phyloP scores from a whole-genome alignment of 805 yeast species.

The Saturnispora gosingensis region DNA sequence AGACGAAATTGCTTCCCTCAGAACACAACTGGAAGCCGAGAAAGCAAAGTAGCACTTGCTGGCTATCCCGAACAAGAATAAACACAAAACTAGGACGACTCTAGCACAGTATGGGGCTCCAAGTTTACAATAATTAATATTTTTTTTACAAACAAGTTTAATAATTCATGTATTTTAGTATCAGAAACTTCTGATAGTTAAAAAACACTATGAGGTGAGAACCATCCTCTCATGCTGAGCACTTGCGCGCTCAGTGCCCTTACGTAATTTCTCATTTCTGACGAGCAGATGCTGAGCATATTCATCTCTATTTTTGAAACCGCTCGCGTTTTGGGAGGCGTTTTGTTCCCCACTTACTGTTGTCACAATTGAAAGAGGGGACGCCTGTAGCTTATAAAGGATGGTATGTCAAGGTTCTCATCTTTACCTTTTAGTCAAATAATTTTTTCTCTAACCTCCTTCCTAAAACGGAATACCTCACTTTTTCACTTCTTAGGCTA shows the following conservation, averaged over 20 bases:
- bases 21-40: not conserved
- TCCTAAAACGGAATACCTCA: not conserved
- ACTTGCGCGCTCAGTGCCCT: not conserved
- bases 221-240: not conserved
- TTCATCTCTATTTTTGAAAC: not conserved
- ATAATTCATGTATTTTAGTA: too few species aligned
- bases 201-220: not conserved
- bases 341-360: not conserved
- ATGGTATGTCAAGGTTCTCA: not conserved
- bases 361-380: constrained; percentile 4
- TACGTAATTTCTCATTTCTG: not conserved
- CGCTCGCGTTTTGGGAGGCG: not conserved
- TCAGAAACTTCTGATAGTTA: too few species aligned
- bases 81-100: not conserved
- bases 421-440: not conserved
- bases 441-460: not conserved
- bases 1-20: constrained; percentile 6
- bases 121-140: too few species aligned
- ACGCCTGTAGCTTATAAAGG: not conserved
- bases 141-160: too few species aligned
- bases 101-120: too few species aligned
- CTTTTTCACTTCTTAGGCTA: too few species aligned
- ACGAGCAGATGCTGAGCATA: not conserved
- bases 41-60: not conserved
- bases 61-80: not conserved